Evolutionary conservation across 2,329 filamentous ascomycete species (phyloP).

Genomic region (Aschersonia sp.): DNA sequence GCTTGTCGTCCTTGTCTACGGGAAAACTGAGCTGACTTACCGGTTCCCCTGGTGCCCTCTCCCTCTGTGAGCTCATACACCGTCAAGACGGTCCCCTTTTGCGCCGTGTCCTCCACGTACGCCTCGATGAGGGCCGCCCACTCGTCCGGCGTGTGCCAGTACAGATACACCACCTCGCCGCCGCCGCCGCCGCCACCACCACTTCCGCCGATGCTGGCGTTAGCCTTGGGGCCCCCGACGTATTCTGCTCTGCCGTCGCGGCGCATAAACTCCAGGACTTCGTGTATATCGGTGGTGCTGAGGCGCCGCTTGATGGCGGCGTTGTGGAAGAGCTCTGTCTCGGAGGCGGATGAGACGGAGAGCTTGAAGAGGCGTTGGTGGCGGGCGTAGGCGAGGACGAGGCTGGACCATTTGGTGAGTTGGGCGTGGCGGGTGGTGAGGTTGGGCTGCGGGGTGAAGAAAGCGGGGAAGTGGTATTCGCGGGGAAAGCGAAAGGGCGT

Average conservation of each 20-base stretch:
- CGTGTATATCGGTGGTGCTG: conserved; percentile 33
- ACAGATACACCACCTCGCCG: conserved; percentile 42
- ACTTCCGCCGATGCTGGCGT: conserved; percentile 24
- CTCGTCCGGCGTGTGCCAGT: conserved; percentile 78
- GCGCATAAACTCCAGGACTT: conserved; percentile 45
- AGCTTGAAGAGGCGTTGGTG: conserved; percentile 66
- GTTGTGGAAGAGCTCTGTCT: conserved; percentile 43
- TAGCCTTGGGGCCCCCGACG: conserved; percentile 21
- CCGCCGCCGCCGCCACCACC: too few relatives aligned
- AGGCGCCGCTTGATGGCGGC: conserved; percentile 36
- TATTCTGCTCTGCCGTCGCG: conserved; percentile 52
- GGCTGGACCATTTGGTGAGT: conserved; percentile 69
- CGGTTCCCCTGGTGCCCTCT: conserved; percentile 59
- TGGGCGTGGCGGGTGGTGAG: conserved; percentile 59
- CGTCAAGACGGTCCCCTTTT: conserved; percentile 79
- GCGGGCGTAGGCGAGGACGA: conserved; percentile 73
- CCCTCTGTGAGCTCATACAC: conserved; percentile 84
- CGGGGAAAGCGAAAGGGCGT: conserved; percentile 31
- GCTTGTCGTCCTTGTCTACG: not conserved
- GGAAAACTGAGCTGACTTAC: conserved; percentile 20
- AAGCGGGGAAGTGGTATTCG: conserved; percentile 65
- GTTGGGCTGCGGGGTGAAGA: conserved; percentile 73
- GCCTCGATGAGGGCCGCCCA: conserved; percentile 69
- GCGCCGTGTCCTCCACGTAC: conserved; percentile 79
- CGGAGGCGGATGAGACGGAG: conserved; percentile 43